These are phyloP conservation scores for Polytrichum formosum DNA, from an alignment of 225 moss, liverwort and hornwort genomes.

Conservation along the genomic window DNA sequence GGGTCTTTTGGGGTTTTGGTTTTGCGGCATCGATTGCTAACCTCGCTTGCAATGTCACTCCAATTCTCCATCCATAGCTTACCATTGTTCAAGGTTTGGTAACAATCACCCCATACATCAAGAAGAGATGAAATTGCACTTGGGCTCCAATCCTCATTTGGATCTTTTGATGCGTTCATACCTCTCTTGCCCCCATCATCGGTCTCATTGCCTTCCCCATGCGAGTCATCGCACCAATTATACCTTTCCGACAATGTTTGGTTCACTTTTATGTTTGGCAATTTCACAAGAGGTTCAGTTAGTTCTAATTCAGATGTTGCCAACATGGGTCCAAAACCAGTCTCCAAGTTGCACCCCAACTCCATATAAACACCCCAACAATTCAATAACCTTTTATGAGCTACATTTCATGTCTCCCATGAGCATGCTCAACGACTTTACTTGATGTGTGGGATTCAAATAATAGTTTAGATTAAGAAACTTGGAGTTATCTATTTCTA, in stretches of 20 bases:
- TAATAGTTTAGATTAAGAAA: too few species aligned
- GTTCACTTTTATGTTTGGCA: background rate
- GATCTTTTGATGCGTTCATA: too few species aligned
- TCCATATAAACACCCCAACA: background rate
- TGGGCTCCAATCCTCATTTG: slow-evolving; percentile 10
- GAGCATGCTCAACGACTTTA: too few species aligned
- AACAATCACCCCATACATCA: background rate
- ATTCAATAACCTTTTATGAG: too few species aligned
- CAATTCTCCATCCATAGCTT: background rate
- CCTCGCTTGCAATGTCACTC: slow-evolving; percentile 15
- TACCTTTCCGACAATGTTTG: too few species aligned
- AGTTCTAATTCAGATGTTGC: slow-evolving; percentile 2
- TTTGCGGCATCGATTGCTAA: background rate
- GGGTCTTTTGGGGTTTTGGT: slow-evolving; percentile 27
- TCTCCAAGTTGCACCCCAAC: background rate
- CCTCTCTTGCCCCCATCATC: too few species aligned
- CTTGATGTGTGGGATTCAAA: too few species aligned
- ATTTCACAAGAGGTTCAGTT: background rate
- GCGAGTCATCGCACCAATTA: too few species aligned
- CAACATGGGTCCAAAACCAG: slow-evolving; percentile 8
- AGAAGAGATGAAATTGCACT: background rate
- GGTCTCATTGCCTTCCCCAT: too few species aligned
- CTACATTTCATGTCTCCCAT: too few species aligned
- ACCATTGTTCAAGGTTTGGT: slow-evolving; percentile 4
- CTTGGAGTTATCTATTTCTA: too few species aligned